Conservation (phyloP, 179 eudicot species). For the Amaranthus tricolor region DNA sequence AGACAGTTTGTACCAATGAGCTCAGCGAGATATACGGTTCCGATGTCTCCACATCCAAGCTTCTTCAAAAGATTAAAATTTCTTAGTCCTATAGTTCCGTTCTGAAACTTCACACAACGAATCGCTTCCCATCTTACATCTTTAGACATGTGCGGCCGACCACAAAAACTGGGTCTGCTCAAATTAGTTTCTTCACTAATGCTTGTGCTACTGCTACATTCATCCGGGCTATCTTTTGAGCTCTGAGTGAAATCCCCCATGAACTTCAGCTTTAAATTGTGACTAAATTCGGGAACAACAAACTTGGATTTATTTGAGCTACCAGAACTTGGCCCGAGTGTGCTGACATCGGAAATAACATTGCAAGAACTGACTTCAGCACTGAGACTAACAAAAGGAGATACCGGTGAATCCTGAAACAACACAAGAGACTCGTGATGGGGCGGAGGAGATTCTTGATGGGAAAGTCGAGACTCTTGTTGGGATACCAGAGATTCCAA, state of each 20-base stretch:
- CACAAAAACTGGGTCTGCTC: slow-evolving; percentile 51
- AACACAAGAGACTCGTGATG: slow-evolving; percentile 18
- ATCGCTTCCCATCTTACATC: slow-evolving; percentile 54
- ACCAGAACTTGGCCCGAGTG: slow-evolving; percentile 29
- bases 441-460: background rate
- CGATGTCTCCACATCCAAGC: slow-evolving; percentile 59
- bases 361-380: slow-evolving; percentile 34
- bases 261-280: slow-evolving; percentile 31
- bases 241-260: slow-evolving; percentile 41
- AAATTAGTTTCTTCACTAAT: slow-evolving; percentile 45
- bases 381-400: slow-evolving; percentile 35
- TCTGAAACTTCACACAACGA: slow-evolving; percentile 38
- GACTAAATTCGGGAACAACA: slow-evolving; percentile 23
- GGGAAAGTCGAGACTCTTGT: slow-evolving; percentile 21
- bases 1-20: slow-evolving; percentile 43
- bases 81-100: slow-evolving; percentile 41
- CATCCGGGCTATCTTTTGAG: slow-evolving; percentile 45
- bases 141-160: slow-evolving; percentile 55
- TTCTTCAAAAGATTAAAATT: slow-evolving; percentile 50
- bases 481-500: slow-evolving; percentile 28
- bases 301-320: slow-evolving; percentile 24
- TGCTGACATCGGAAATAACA: slow-evolving; percentile 32
- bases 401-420: slow-evolving; percentile 34
- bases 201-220: slow-evolving; percentile 48
- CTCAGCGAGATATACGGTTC: slow-evolving; percentile 57